Conservation (phyloP, 1,284 basidiomycete species). For the Rhodotorula glutinis region DNA sequence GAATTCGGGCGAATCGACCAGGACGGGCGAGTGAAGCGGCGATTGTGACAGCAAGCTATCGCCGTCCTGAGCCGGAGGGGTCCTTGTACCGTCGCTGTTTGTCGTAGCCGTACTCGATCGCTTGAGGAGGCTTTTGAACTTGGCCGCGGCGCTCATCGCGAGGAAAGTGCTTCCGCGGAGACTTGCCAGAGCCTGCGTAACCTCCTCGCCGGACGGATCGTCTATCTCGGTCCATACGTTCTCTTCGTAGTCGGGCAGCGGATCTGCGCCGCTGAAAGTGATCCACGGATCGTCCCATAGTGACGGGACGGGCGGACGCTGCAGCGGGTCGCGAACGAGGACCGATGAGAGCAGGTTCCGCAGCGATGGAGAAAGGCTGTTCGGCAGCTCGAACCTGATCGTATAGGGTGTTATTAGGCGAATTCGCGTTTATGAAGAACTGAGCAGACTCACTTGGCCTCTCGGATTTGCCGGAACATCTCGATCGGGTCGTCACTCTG, state of each 20-base stretch:
- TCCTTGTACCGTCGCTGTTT: constrained; percentile 5
- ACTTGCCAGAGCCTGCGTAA: constrained; percentile 48
- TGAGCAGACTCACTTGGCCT: constrained; percentile 48
- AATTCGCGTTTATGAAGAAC: not conserved
- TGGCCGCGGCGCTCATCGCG: constrained; percentile 27
- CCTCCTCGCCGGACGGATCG: constrained; percentile 51
- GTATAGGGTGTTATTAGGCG: not conserved
- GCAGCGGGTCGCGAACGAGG: constrained; percentile 49
- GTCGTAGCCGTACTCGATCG: constrained; percentile 2
- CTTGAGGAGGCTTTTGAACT: constrained; percentile 26
- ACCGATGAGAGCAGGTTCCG: constrained; percentile 48
- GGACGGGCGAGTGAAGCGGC: not conserved
- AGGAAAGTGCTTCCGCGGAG: constrained; percentile 39
- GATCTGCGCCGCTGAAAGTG: constrained; percentile 46
- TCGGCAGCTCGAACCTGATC: constrained; percentile 15
- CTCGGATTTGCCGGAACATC: constrained; percentile 53
- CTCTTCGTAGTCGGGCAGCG: constrained; percentile 51
- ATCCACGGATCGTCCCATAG: constrained; percentile 52
- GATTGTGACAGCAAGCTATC: not conserved
- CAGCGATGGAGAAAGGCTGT: constrained; percentile 13
- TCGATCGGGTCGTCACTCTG: constrained; percentile 53
- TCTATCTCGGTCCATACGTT: constrained; percentile 49
- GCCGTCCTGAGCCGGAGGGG: not conserved
- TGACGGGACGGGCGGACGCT: constrained; percentile 47
- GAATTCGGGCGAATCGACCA: constrained; percentile 21